phyloP scores from a whole-genome alignment of 2,329 filamentous ascomycete genomes.

The Sclerotinia nivalis region DNA sequence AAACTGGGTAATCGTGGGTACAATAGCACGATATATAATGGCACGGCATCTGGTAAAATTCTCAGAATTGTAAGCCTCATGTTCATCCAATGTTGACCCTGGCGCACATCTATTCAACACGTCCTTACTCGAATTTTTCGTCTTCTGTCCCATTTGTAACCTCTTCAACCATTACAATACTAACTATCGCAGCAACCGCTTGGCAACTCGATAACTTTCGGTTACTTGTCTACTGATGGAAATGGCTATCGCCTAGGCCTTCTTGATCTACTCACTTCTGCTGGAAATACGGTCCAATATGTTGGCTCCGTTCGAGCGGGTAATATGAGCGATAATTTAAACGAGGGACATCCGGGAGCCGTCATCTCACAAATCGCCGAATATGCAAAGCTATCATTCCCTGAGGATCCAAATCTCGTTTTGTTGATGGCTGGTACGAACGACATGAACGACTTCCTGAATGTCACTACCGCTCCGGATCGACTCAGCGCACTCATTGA shows the following conservation, averaged over 20 bases:
- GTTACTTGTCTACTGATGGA: conserved; percentile 38
- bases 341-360: conserved; percentile 42
- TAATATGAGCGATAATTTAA: conserved; percentile 40
- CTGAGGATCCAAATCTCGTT: conserved; percentile 40
- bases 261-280: conserved; percentile 33
- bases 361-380: conserved; percentile 40
- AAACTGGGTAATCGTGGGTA: background rate
- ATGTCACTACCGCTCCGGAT: conserved; percentile 39
- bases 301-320: conserved; percentile 41
- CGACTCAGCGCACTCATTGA: conserved; percentile 42
- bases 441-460: conserved; percentile 36
- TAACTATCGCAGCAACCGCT: conserved; percentile 34
- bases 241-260: conserved; percentile 46
- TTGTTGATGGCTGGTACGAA: conserved; percentile 43
- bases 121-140: background rate
- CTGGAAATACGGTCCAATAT: conserved; percentile 36
- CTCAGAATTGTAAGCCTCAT: conserved; percentile 21
- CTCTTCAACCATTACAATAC: background rate
- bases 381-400: conserved; percentile 28
- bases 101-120: background rate
- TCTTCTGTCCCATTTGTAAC: background rate
- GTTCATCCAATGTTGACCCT: background rate
- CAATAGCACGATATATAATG: background rate
- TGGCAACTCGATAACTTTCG: conserved; percentile 45
- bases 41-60: background rate